phyloP scores from a whole-genome alignment of 306 rosid species.

The Prunus fruticosa region DNA sequence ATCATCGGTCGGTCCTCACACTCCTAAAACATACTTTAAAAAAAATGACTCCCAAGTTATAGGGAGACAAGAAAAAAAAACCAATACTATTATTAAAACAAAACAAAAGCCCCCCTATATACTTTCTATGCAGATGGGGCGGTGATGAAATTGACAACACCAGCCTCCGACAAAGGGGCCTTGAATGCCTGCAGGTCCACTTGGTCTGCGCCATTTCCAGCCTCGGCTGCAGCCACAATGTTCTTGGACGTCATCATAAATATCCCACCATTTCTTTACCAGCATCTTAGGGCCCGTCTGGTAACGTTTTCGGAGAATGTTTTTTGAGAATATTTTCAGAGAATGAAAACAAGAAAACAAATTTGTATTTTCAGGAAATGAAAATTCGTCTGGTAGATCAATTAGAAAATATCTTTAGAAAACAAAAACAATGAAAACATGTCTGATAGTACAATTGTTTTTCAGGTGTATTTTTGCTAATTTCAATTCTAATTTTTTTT shows the following conservation, averaged over 20 bases:
- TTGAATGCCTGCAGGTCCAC: slow-evolving; percentile 9
- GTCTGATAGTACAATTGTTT: too few relatives aligned
- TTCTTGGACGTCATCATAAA: slow-evolving; percentile 51
- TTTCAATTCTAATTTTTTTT: too few relatives aligned
- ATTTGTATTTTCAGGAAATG: too few relatives aligned
- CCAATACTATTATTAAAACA: not conserved
- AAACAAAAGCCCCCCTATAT: too few relatives aligned
- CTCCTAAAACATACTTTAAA: not conserved
- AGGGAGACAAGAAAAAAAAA: not conserved
- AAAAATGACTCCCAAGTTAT: not conserved
- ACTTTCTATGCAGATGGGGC: slow-evolving; percentile 37
- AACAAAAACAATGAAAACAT: too few relatives aligned
- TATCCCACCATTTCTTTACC: slow-evolving; percentile 77
- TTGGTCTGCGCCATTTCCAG: not conserved
- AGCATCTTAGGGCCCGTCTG: too few relatives aligned
- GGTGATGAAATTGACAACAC: slow-evolving; percentile 6
- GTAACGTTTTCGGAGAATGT: too few relatives aligned
- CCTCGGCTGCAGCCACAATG: not conserved
- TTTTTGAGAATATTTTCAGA: too few relatives aligned
- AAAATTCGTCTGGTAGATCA: too few relatives aligned
- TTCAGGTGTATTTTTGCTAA: too few relatives aligned
- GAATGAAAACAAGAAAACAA: too few relatives aligned
- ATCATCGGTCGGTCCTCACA: not conserved
- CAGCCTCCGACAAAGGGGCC: slow-evolving; percentile 22
- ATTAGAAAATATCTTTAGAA: too few relatives aligned